Conservation (phyloP, 495 filamentous ascomycete species). For the Podospora comata region DNA sequence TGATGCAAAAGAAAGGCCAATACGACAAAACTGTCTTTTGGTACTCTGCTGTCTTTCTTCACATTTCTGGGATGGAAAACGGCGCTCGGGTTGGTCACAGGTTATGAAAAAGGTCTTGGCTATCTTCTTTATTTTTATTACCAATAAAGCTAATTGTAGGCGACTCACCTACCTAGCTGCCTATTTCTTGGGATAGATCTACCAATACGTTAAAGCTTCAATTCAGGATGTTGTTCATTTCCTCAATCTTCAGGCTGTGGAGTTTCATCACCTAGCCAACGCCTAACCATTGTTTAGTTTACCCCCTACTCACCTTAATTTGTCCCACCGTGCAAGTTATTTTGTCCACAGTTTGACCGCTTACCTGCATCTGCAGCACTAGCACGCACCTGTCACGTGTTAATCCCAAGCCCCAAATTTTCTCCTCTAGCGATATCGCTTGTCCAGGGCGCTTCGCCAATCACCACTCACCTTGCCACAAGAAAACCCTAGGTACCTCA, state of each 20-base stretch:
- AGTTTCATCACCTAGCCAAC: neutral
- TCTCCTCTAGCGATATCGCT: neutral
- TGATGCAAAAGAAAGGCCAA: neutral
- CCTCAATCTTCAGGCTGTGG: too few species aligned
- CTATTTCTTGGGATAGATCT: neutral
- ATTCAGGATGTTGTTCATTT: too few species aligned
- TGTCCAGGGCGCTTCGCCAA: neutral
- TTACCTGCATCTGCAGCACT: neutral
- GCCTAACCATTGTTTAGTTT: neutral
- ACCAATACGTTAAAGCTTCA: neutral
- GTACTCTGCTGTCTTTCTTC: neutral
- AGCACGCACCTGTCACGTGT: neutral
- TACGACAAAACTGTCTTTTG: slow-evolving; percentile 5
- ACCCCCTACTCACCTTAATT: neutral
- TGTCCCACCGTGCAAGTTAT: neutral
- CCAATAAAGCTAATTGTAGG: neutral
- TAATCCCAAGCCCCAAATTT: neutral
- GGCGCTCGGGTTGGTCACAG: too few species aligned
- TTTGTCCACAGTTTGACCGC: too few species aligned
- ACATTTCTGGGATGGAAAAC: neutral
- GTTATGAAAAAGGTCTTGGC: neutral
- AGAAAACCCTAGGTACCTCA: neutral
- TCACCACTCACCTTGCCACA: neutral
- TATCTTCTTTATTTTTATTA: neutral
- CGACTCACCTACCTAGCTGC: neutral